Base-by-base conservation (phyloP, 2,329 filamentous ascomycete species). In the Curvularia hawaiiensis region DNA sequence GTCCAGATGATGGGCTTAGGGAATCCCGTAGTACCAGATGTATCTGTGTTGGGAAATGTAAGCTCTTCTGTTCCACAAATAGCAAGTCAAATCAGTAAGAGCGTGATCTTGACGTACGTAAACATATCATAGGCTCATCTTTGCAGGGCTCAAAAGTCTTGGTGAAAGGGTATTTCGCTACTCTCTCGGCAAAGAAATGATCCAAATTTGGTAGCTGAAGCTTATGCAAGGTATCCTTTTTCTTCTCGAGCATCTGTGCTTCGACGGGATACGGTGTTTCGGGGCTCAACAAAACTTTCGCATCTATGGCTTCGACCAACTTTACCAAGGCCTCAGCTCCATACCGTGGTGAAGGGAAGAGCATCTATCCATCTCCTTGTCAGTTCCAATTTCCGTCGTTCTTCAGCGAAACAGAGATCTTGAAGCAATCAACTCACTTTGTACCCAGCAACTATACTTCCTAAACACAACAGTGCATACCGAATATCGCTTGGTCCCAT, bases 371-470 rank as follows among this genome's bases (percentile, higher is more conserved):
- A 1, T 30, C 33, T 6, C 22, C 3, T 16, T 16, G 28, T 57
- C 22, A 57, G 20, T 50, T 3, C 31, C 16, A 14, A 38, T 18
- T 8, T 2, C 5, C 35, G 3, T 9, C 12, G 7, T 38, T 46
- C 8, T 26, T 35, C 14, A 28, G 16, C 4, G 14, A 35, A 11
- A n/a, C 22, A 11, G 24, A 7, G 28, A 22, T 35, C 3, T 24
- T 24, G 28, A 18, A 10, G 26, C 22, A 14, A n/a, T 9, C 14
- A 12, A 48, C 59, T 9, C 59, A 70, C 69, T 53, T 68, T 71
- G 38, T 79, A 78, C 3, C 79, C 78, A 1, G 75, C 71, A 61
- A 80, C 79, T 50, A 77, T 71, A 28, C 59, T 60, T n/a, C 76
- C 78, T 22, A 62, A n/a, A n/a, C 79, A 65, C 1, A 77, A 52